These are phyloP conservation scores for Knufia fluminis DNA, from an alignment of 2,329 filamentous ascomycete species.

Conservation along the genomic window DNA sequence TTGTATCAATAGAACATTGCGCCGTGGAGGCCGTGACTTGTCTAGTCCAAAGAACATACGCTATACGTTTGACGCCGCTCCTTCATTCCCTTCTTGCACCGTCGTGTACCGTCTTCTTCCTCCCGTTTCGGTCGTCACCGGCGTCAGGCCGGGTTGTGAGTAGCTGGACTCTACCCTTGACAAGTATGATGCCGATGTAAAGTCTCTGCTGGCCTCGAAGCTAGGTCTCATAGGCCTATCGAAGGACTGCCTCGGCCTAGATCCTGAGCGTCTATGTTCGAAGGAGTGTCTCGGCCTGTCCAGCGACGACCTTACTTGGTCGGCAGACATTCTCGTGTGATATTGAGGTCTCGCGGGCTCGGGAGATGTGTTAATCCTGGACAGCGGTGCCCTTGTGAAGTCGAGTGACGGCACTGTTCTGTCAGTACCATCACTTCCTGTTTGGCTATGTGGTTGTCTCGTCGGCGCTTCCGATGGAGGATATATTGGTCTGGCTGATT, in stretches of 20 bases:
- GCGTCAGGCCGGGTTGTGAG: slow-evolving; percentile 32
- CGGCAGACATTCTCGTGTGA: slow-evolving; percentile 47
- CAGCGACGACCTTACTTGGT: slow-evolving; percentile 71
- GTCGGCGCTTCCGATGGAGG: slow-evolving; percentile 77
- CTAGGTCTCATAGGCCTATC: slow-evolving; percentile 51
- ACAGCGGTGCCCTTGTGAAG: background rate
- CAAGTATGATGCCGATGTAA: slow-evolving; percentile 80
- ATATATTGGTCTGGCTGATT: slow-evolving; percentile 88
- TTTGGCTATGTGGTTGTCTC: slow-evolving; percentile 74
- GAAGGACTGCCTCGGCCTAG: slow-evolving; percentile 1
- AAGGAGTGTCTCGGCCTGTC: slow-evolving; percentile 79
- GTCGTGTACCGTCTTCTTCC: background rate
- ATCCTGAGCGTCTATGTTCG: slow-evolving; percentile 48
- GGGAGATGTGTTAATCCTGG: background rate
- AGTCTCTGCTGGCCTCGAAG: slow-evolving; percentile 81
- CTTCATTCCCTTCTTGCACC: slow-evolving; percentile 11
- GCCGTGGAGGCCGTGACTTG: background rate
- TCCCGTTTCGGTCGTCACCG: slow-evolving; percentile 11
- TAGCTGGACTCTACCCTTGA: slow-evolving; percentile 71
- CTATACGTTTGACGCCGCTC: slow-evolving; percentile 7
- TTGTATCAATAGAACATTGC: background rate
- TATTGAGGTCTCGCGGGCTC: background rate
- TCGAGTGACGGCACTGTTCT: slow-evolving; percentile 48
- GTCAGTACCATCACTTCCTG: slow-evolving; percentile 88
- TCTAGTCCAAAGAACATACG: background rate